phyloP scores from a whole-genome alignment of 441 rosid species.

The Adansonia madagascariensis region DNA sequence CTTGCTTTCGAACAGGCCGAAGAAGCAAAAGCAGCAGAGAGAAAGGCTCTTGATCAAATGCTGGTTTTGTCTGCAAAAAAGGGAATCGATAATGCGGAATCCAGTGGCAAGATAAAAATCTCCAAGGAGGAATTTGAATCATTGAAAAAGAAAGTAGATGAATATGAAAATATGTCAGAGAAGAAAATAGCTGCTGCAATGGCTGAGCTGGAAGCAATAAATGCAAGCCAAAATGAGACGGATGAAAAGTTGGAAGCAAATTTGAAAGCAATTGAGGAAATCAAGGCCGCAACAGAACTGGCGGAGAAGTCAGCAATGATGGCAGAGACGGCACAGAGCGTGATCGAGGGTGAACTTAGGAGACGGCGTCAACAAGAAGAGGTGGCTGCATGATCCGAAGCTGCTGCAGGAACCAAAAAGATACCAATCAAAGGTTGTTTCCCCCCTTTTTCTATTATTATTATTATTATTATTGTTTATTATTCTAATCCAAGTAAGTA shows the following conservation, averaged over 20 bases:
- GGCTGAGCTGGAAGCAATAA: slow-evolving; percentile 52
- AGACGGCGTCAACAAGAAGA: slow-evolving; percentile 61
- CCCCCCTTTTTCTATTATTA: too few relatives aligned
- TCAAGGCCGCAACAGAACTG: slow-evolving; percentile 62
- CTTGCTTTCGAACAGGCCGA: slow-evolving; percentile 45
- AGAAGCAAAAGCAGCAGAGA: slow-evolving; percentile 59
- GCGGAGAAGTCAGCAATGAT: slow-evolving; percentile 71
- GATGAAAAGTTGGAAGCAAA: slow-evolving; percentile 52
- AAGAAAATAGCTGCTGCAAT: slow-evolving; percentile 49
- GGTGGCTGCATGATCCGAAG: slow-evolving; percentile 22
- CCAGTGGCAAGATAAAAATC: slow-evolving; percentile 51
- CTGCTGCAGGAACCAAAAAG: too few relatives aligned
- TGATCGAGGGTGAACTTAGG: slow-evolving; percentile 61
- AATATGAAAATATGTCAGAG: slow-evolving; percentile 44
- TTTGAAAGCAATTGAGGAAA: slow-evolving; percentile 61
- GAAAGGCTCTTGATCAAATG: slow-evolving; percentile 54
- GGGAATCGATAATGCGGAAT: slow-evolving; percentile 29
- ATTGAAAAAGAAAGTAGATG: slow-evolving; percentile 54
- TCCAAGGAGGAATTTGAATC: slow-evolving; percentile 55
- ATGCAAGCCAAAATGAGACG: slow-evolving; percentile 40
- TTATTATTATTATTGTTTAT: too few relatives aligned
- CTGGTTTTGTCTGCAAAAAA: slow-evolving; percentile 42
- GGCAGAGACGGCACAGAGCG: slow-evolving; percentile 69
- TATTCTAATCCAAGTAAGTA: too few relatives aligned
- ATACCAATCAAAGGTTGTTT: too few relatives aligned